Base-by-base conservation (phyloP, 306 rosid genomes). In the Lagenaria siceraria region DNA sequence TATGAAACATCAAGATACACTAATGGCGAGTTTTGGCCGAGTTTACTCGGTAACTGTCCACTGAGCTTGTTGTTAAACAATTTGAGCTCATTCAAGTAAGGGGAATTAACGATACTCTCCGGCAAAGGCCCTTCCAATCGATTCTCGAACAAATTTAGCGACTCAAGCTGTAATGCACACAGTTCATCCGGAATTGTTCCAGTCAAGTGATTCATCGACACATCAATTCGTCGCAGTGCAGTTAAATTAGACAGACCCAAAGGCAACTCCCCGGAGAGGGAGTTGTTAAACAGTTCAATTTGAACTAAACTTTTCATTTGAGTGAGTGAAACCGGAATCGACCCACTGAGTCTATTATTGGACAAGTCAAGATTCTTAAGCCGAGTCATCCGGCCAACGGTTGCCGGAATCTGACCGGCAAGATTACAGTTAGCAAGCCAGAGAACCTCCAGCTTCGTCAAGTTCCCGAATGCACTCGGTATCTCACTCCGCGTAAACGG, bases 221-320 rank as follows among this genome's bases (percentile, higher is more conserved):
- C 88, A 77, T 91, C 97, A 22, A 91, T 83, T 17, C 80, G 78
- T 66, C 74, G 84, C 77, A 91, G 80, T 0, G 33, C 46, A 3
- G 87, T 84, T 77, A 92, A 51, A 56, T 86, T 92, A 13, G 81
- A 74, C 56, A 77, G 8, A 29, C 82, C 84, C 13, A 9, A 25
- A 21, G 97, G 97, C n/a, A 92, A 77, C 81, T 48, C 81, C 22
- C 97, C 97, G 43, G 93, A 87, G 70, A 92, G 88, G 0, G 81
- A 62, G 78, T 92, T 92, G 17, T 61, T 12, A 51, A 77, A 92
- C 27, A 92, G 90, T 74, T 90, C 96, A 22, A 92, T 79, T 42
- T 90, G 91, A 8, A 77, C 84, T 24, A 87, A 12, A 79, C 85
- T 87, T 38, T 31, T 80, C 80, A 92, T 58, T 25, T 79, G 77